Evolutionary conservation across 768 basidiomycete genomes (phyloP).

Genomic region (Scleroderma citrinum): DNA sequence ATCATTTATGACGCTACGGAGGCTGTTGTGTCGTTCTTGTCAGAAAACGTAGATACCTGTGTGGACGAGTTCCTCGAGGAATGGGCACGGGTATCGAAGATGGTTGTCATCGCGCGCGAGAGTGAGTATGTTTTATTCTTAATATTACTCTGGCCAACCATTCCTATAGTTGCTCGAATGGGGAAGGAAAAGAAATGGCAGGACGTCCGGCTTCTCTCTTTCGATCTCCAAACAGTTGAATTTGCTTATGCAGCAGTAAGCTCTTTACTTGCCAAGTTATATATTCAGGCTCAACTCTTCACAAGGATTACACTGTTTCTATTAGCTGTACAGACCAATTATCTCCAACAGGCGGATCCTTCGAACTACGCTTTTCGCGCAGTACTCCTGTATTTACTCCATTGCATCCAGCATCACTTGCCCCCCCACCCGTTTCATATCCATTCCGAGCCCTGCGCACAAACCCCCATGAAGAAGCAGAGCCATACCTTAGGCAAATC

Average conservation of each 20-base stretch:
- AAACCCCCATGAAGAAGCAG: slow-evolving; percentile 78
- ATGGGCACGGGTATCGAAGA: slow-evolving; percentile 90
- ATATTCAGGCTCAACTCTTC: not conserved
- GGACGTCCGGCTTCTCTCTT: slow-evolving; percentile 79
- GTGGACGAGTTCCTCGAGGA: slow-evolving; percentile 89
- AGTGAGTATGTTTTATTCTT: slow-evolving; percentile 37
- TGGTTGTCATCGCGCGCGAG: slow-evolving; percentile 90
- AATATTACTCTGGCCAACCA: slow-evolving; percentile 3
- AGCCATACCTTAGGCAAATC: slow-evolving; percentile 66
- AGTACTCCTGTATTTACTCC: slow-evolving; percentile 12
- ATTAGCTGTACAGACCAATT: slow-evolving; percentile 77
- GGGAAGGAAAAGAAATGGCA: slow-evolving; percentile 63
- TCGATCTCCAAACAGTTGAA: slow-evolving; percentile 90
- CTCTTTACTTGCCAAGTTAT: not conserved
- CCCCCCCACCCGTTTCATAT: slow-evolving; percentile 29
- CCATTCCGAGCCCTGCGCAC: slow-evolving; percentile 16
- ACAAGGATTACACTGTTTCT: slow-evolving; percentile 68
- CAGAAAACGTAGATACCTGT: slow-evolving; percentile 81
- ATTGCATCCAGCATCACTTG: slow-evolving; percentile 14
- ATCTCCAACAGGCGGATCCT: slow-evolving; percentile 60
- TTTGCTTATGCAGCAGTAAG: slow-evolving; percentile 69
- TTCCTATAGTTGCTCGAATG: slow-evolving; percentile 69
- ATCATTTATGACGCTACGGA: slow-evolving; percentile 88
- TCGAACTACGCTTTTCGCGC: slow-evolving; percentile 69
- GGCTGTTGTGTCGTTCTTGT: slow-evolving; percentile 84